Conservation (phyloP, 2,329 filamentous ascomycete species). For the Cladophialophora immunda region DNA sequence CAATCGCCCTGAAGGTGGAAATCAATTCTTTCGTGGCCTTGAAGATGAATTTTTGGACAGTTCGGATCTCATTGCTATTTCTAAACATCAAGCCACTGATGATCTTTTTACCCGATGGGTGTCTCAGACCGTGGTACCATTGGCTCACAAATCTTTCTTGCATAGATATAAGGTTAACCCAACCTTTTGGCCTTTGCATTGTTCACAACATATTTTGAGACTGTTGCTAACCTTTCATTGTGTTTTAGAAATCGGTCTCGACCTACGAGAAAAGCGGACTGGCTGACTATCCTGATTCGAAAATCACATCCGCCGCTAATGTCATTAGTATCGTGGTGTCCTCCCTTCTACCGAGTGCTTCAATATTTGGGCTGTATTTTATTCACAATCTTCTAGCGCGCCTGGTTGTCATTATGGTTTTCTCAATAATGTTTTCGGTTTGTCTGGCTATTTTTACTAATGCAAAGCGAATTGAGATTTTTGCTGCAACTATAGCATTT, state of each 20-base stretch:
- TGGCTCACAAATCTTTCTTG: no score
- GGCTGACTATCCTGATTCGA: no score
- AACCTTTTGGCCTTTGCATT: no score
- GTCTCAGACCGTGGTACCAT: no score
- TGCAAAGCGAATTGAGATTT: background rate
- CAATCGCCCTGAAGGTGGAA: background rate
- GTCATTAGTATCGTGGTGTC: no score
- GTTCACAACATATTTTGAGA: no score
- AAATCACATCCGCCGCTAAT: background rate
- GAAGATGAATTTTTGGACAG: background rate
- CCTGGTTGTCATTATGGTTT: background rate
- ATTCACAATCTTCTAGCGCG: background rate
- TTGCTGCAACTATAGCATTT: background rate
- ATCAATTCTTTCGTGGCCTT: background rate
- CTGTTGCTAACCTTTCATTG: no score
- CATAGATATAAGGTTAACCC: background rate
- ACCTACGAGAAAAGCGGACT: no score
- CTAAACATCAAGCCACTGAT: background rate
- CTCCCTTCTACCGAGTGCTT: background rate
- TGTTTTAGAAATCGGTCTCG: no score
- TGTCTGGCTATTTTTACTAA: background rate
- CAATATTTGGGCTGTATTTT: background rate
- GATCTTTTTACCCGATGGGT: background rate
- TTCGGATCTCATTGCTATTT: background rate
- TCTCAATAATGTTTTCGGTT: background rate